phyloP scores from a whole-genome alignment of 2,329 filamentous ascomycete genomes.

The Seiridium cupressi region DNA sequence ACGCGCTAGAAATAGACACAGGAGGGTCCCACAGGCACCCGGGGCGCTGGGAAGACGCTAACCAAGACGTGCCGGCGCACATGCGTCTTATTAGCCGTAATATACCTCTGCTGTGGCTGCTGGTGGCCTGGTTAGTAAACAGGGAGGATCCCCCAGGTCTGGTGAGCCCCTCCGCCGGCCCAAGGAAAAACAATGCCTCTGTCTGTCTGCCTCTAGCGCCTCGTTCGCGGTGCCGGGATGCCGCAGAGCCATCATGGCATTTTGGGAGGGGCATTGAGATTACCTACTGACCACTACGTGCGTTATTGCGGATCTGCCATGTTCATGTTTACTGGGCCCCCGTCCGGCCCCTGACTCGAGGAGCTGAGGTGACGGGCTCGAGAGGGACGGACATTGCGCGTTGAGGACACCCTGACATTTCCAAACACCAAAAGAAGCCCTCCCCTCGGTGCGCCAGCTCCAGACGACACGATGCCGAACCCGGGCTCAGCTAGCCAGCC shows the following conservation, averaged over 20 bases:
- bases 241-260: too few species aligned
- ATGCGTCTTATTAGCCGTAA: constrained; percentile 5
- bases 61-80: constrained; percentile 8
- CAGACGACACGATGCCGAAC: not conserved
- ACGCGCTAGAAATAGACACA: constrained; percentile 5
- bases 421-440: not conserved
- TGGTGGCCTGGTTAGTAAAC: not conserved
- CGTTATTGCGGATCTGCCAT: not conserved
- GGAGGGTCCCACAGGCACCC: constrained; percentile 9
- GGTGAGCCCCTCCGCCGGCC: too few species aligned
- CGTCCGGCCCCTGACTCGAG: not conserved
- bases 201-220: too few species aligned
- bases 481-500: not conserved
- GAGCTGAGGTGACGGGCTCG: not conserved
- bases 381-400: not conserved
- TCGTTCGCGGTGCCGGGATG: too few species aligned
- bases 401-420: not conserved
- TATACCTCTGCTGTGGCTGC: not conserved
- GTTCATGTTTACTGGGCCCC: constrained; percentile 1
- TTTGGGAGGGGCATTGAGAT: too few species aligned
- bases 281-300: not conserved
- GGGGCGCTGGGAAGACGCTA: constrained; percentile 12
- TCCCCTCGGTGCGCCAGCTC: too few species aligned
- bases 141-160: not conserved
- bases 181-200: too few species aligned